These are phyloP conservation scores for Basidiobolus meristosporus DNA, from an alignment of 371 early-diverging fungal genomes.

Conservation along the genomic window DNA sequence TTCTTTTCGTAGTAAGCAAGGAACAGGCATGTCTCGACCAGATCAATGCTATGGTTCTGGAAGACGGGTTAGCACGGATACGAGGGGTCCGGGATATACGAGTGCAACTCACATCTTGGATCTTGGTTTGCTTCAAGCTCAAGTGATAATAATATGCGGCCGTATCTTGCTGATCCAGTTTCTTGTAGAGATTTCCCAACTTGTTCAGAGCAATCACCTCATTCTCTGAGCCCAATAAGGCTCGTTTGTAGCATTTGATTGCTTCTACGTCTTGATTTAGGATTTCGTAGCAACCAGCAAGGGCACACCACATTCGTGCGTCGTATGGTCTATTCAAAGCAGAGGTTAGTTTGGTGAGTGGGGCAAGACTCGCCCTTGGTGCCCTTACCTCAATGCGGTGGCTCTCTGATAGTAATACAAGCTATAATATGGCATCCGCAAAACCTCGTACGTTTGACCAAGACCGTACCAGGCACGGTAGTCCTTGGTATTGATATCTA, in stretches of 20 bases:
- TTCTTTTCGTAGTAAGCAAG: constrained; percentile 33
- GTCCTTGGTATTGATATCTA: constrained; percentile 62
- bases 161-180: constrained; percentile 17
- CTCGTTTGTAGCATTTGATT: constrained; percentile 43
- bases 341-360: not conserved
- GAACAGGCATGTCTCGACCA: constrained; percentile 29
- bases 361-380: not conserved
- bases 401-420: constrained; percentile 72
- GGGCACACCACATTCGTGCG: constrained; percentile 57
- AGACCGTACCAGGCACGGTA: constrained; percentile 88
- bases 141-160: constrained; percentile 37
- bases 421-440: constrained; percentile 63
- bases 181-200: constrained; percentile 32
- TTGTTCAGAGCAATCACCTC: constrained; percentile 23
- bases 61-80: constrained; percentile 1
- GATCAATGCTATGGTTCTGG: constrained; percentile 12
- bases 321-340: constrained; percentile 34
- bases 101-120: constrained; percentile 12
- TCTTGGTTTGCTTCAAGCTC: constrained; percentile 18
- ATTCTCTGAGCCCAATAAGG: constrained; percentile 26
- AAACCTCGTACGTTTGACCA: constrained; percentile 77
- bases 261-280: constrained; percentile 26
- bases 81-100: not conserved
- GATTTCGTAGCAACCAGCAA: constrained; percentile 45
- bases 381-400: constrained; percentile 28